Conservation (phyloP, 352 stramenopile genomes). For the Globisporangium cylindrosporum region DNA sequence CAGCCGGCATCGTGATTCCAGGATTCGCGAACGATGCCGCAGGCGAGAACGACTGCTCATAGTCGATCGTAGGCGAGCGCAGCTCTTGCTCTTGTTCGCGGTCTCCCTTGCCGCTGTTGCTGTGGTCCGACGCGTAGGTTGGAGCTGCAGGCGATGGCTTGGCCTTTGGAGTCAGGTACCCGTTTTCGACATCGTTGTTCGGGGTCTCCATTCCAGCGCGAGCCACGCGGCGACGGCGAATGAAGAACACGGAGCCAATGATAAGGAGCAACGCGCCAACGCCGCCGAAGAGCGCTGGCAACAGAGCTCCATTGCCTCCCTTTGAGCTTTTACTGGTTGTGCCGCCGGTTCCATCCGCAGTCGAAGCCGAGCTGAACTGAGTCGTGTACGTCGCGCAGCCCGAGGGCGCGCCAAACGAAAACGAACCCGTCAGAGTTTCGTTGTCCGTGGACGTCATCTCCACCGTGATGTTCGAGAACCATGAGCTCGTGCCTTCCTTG, state of each 20-base stretch:
- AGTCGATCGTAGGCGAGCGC: slow-evolving; percentile 51
- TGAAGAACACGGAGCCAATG: slow-evolving; percentile 60
- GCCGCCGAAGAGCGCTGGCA: slow-evolving; percentile 37
- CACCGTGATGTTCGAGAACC: slow-evolving; percentile 65
- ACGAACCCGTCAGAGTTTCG: slow-evolving; percentile 51
- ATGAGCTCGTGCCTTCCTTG: slow-evolving; percentile 37
- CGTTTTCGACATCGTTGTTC: slow-evolving; percentile 43
- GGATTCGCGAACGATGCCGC: slow-evolving; percentile 18
- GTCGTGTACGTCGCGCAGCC: slow-evolving; percentile 61
- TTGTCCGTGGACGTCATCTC: slow-evolving; percentile 50
- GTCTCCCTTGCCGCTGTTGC: slow-evolving; percentile 18
- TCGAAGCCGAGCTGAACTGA: slow-evolving; percentile 66
- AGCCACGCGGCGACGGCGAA: slow-evolving; percentile 52
- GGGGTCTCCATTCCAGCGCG: slow-evolving; percentile 29
- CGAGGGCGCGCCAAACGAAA: slow-evolving; percentile 51
- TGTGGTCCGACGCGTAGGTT: slow-evolving; percentile 38
- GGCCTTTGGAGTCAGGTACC: slow-evolving; percentile 50
- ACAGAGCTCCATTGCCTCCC: slow-evolving; percentile 26
- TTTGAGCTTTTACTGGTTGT: slow-evolving; percentile 15
- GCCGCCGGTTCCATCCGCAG: slow-evolving; percentile 38
- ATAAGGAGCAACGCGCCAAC: slow-evolving; percentile 59
- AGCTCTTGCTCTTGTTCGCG: slow-evolving; percentile 22
- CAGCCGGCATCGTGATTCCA: neutral
- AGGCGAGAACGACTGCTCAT: slow-evolving; percentile 47
- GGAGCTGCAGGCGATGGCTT: slow-evolving; percentile 35